phyloP scores from a whole-genome alignment of 169 alveolate genomes.

The Hepatocystis sp. region DNA sequence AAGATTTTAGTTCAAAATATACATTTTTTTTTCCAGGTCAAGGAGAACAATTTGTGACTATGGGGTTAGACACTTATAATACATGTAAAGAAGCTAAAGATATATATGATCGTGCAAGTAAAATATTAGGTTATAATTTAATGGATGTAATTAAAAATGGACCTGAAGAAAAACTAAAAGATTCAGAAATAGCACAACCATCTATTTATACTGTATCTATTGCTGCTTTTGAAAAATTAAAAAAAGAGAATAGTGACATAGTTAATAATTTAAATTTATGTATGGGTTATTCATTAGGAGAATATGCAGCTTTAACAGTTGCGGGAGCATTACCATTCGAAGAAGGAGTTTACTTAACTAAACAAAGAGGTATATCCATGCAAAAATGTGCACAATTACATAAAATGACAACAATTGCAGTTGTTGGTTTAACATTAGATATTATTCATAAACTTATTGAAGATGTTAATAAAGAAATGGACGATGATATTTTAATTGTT shows the following conservation, averaged over 20 bases:
- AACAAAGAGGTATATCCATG: conserved; percentile 79
- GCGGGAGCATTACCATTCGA: conserved; percentile 79
- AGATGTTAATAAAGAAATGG: conserved; percentile 48
- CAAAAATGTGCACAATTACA: conserved; percentile 76
- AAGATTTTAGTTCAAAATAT: conserved; percentile 42
- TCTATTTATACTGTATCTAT: conserved; percentile 80
- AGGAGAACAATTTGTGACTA: conserved; percentile 80
- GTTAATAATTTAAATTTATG: conserved; percentile 45
- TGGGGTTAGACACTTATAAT: conserved; percentile 77
- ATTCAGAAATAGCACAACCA: conserved; percentile 79
- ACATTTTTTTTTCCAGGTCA: conserved; percentile 84
- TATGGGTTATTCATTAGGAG: conserved; percentile 82
- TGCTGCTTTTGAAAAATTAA: conserved; percentile 78
- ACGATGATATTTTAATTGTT: conserved; percentile 68
- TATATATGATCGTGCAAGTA: conserved; percentile 76
- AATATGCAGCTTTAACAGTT: conserved; percentile 79
- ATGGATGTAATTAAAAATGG: conserved; percentile 78
- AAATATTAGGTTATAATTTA: conserved; percentile 76
- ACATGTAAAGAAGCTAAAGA: conserved; percentile 58
- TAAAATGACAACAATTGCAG: conserved; percentile 74
- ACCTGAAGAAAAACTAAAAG: conserved; percentile 77
- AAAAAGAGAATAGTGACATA: conserved; percentile 57
- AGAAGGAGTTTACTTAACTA: conserved; percentile 79
- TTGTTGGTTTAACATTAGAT: conserved; percentile 78
- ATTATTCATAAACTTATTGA: conserved; percentile 52